Percentiles rank a stretch among this genome's conserved stretches.
Evolutionary conservation across 192 early-diverging fungal genomes (phyloP).

Genomic region (Mortierella claussenii): DNA sequence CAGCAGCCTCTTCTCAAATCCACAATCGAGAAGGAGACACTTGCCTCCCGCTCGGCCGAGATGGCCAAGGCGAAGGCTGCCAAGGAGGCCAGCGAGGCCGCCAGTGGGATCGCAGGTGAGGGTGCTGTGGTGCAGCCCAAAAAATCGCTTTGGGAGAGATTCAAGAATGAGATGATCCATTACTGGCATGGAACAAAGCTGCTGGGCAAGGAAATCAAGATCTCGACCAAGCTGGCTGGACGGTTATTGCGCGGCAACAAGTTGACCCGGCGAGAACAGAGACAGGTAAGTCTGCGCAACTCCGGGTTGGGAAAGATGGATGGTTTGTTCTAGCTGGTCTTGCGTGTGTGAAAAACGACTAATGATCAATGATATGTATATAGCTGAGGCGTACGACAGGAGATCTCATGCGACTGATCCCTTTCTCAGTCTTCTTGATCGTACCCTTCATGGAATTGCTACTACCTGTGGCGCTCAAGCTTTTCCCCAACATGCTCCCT

Average conservation of each 20-base stretch:
- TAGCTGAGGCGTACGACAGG: constrained; percentile 87
- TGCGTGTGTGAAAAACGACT: too few species aligned
- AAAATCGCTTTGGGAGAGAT: constrained; percentile 76
- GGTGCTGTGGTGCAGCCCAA: constrained; percentile 53
- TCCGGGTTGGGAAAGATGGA: too few species aligned
- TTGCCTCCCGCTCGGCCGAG: constrained; percentile 46
- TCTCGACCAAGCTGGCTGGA: constrained; percentile 82
- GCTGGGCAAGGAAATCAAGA: constrained; percentile 86
- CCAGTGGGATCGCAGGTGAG: constrained; percentile 35
- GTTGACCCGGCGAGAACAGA: constrained; percentile 88
- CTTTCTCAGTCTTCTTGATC: constrained; percentile 90
- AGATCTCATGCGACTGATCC: constrained; percentile 89
- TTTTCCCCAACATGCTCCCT: constrained; percentile 98
- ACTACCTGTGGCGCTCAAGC: constrained; percentile 87
- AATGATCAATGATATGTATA: too few species aligned
- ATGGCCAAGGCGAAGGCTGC: constrained; percentile 53
- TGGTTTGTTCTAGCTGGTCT: too few species aligned
- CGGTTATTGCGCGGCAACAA: constrained; percentile 83
- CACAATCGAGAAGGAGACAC: constrained; percentile 49
- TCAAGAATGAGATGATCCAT: constrained; percentile 92
- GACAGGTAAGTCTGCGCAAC: constrained; percentile 77
- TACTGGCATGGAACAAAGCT: constrained; percentile 96
- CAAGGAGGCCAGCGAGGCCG: constrained; percentile 38
- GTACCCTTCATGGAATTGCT: constrained; percentile 97
- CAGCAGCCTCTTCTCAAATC: constrained; percentile 31